Base-by-base conservation (phyloP, 2,329 filamentous ascomycete species). In the Acrocalymma vagum region DNA sequence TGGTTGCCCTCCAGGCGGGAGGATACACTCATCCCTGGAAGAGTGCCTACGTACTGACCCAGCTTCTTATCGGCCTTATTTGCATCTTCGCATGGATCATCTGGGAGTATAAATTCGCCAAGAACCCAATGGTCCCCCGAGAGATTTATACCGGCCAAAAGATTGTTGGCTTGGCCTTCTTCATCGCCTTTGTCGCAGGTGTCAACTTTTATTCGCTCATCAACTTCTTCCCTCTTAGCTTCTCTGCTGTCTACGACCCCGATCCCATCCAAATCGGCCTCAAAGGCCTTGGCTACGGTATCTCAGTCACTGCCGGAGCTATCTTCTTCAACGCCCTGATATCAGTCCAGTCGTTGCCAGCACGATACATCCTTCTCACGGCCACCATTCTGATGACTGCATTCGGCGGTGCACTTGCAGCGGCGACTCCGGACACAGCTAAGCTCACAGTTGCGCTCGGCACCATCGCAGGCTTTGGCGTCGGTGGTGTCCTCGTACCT, bases 401-500 rank as follows among this genome's bases (percentile, higher is more conserved):
- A n/a, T 82, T 80, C 29, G 81, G 75, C 55, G 82, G 81, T 27
- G 73, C 78, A 5, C 68, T 85, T 41, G 71, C 81, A 2, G 69
- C 3, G 56, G 70, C 6, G 75, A 82, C 61, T 4, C 56, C 55
- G 7, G 85, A 84, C 53, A 69, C 83, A 34, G 54, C 75, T 41
- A 67, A 72, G 24, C 67, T 84, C 14, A 86, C 80, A 74, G 78
- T 75, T 11, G 70, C 86, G 17, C 70, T 87, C 9, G 67, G 48
- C 15, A 57, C 81, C 16, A 63, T 87, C 4, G 82, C 83, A 3
- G 81, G 82, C 6, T 67, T 87, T 3, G 85, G 84, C 6, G 83
- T 87, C 14, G 85, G 84, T 9, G 85, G 83, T 1, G 85, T 87
- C 29, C 79, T 87, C 9, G 80, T 88, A 6, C 85, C 84, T 1